Evolutionary conservation across 2,329 filamentous ascomycete genomes (phyloP), one percentile per base, ranked within the genome.

Genomic region (Epichloe sibirici): DNA sequence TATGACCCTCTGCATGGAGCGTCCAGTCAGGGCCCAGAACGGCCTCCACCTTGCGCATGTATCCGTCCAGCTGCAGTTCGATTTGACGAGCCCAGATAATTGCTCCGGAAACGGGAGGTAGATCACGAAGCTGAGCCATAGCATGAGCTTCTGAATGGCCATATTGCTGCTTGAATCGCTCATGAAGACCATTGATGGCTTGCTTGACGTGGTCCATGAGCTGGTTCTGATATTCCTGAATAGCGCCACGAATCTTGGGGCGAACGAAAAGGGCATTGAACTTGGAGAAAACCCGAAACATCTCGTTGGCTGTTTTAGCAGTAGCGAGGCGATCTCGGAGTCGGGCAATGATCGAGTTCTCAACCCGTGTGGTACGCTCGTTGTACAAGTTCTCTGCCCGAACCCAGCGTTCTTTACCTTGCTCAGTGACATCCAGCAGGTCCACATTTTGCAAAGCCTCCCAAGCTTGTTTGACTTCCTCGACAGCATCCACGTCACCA

Each of bases 231-330:
- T 98, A 98, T 71, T 98, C 91, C 44, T 90, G 88, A 63, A 98
- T 98, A 52, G 93, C 94, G 59, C 94, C 90, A 58, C 93, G 85
- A 71, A 99, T 97, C 76, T 98, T 98, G n/a, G 93, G 93, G 55
- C 93, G 83, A 53, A 99, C 91, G 61, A 99, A 95, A 34, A 99
- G 83, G 2, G 93, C 93, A 66, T 99, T 99, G 79, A 99, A 99
- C 66, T 97, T 97, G 51, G 93, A 97, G 68, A 98, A 98, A 56
- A 99, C 93, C 51, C 94, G 87, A 69, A 99, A 99, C 93, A 98
- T 99, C 70, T 98, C 94, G 65, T 95, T 97, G 42, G 93, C 93
- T 56, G 90, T 95, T 75, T 95, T 96, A 12, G 93, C 91, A 6
- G 90, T 95, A 13, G 90, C 93, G 52, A 98, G 78, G 54, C 93